Conservation (phyloP, 1,139 yeast species). For the Candida sanyaensis region DNA sequence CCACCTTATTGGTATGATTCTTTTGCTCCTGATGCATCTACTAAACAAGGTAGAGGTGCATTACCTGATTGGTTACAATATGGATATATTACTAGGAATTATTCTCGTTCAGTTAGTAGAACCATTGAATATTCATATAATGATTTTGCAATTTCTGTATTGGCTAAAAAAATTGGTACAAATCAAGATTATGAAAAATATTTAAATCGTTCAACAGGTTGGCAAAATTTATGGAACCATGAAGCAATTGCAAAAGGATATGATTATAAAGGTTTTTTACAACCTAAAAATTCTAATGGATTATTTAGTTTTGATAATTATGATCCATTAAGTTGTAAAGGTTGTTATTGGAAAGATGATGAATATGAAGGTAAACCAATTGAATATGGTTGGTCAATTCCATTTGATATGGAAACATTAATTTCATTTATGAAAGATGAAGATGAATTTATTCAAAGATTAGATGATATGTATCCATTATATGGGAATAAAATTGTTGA, state of each 20-base stretch:
- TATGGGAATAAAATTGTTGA: conserved; percentile 30
- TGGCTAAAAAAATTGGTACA: conserved; percentile 32
- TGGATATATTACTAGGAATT: conserved; percentile 31
- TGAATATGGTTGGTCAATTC: conserved; percentile 50
- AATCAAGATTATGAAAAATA: conserved; percentile 27
- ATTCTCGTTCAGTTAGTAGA: conserved; percentile 35
- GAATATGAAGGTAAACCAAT: conserved; percentile 67
- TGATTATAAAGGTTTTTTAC: conserved; percentile 34
- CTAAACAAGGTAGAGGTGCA: conserved; percentile 34
- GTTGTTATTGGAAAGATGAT: conserved; percentile 50
- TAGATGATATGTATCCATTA: conserved; percentile 38
- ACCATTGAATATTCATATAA: conserved; percentile 42
- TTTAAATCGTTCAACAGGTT: conserved; percentile 32
- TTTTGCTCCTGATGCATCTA: conserved; percentile 29
- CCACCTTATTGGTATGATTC: conserved; percentile 29
- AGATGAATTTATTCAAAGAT: conserved; percentile 25
- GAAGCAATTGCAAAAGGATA: conserved; percentile 21
- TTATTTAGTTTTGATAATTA: conserved; percentile 23
- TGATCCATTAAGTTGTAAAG: conserved; percentile 30
- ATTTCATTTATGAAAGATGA: conserved; percentile 19
- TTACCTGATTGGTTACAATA: conserved; percentile 31
- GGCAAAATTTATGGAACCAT: conserved; percentile 41
- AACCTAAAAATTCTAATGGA: conserved; percentile 34
- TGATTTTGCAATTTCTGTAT: conserved; percentile 36
- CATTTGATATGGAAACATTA: conserved; percentile 33